Conservation (phyloP, 129 eudicot species). For the Pittosporum tobira region DNA sequence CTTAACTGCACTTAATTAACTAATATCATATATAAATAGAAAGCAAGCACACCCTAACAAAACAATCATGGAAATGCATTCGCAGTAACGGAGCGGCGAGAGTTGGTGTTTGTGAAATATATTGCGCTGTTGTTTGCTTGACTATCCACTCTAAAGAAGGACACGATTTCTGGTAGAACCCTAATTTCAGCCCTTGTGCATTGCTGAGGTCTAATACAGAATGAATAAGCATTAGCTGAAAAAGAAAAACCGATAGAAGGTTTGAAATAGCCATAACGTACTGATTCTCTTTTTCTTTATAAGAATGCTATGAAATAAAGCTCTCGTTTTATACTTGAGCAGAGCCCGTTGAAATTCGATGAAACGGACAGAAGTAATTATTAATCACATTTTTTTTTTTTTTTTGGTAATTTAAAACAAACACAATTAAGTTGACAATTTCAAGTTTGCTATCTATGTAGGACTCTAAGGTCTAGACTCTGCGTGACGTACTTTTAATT, state of each 20-base stretch:
- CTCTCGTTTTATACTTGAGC: too few species aligned
- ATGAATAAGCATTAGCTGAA: conserved; percentile 24
- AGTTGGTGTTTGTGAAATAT: conserved; percentile 44
- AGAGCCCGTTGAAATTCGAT: too few species aligned
- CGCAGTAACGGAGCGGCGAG: conserved; percentile 58
- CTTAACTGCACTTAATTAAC: background rate
- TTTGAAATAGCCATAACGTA: conserved; percentile 19
- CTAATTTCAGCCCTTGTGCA: conserved; percentile 22
- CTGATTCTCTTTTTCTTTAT: background rate
- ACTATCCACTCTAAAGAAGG: conserved; percentile 47
- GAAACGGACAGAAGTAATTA: too few species aligned
- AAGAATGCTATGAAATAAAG: too few species aligned
- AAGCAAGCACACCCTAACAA: conserved; percentile 54
- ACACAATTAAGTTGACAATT: too few species aligned
- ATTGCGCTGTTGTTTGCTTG: conserved; percentile 19
- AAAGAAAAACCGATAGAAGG: conserved; percentile 12
- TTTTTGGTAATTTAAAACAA: too few species aligned
- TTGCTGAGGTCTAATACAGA: conserved; percentile 17
- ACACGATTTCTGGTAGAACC: conserved; percentile 41
- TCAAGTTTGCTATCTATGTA: too few species aligned
- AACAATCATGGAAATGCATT: conserved; percentile 79
- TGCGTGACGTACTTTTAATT: too few species aligned
- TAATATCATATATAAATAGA: background rate
- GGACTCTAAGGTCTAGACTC: too few species aligned
- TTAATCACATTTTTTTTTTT: too few species aligned